Evolutionary conservation across 345 rosid genomes (phyloP), one percentile per base, ranked within the genome.

Genomic region (Rhodomyrtus tomentosa): DNA sequence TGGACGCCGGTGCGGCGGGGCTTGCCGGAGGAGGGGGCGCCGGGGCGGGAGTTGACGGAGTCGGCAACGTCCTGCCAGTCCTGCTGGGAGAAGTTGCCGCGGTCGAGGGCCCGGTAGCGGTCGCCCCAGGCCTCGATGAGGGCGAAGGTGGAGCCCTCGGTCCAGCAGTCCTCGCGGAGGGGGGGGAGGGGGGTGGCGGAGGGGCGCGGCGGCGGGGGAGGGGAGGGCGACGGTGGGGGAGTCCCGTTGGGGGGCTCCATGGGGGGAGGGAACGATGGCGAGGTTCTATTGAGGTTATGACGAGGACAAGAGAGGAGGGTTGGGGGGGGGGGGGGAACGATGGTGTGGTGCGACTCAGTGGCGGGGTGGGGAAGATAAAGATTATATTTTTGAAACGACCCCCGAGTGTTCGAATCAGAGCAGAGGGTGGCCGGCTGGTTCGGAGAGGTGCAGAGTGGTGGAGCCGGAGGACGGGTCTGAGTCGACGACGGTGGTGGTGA

Each of bases 111-210:
- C 12, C 92, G 55, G 89, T 91, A 95, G 7, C 98, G 96, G 72
- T 90, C 90, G 11, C 98, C 98, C 98, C 99, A 97, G 8, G 95
- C 95, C 82, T 94, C 94, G 83, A 97, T 90, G 48, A 97, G 91
- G 38, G 93, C 91, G 49, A 83, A 89, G 50, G 98, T 95, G 29
- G 98, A 98, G 58, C 86, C 95, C 80, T 94, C 98, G 85, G 93
- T 93, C 99, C 99, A 97, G 88, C 98, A 95, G 88, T 97, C 98
- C 84, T 95, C 99, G 50, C 98, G 91, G 85, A 93, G 86, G 42
- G 93, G 49, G 51, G 87, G 84, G 53, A 50, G 56, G 81, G 83
- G 84, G 87, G 86, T 82, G 89, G 83, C 14, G 84, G 56, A 76
- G 73, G 81, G 13, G 58, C 6, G 45, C 11, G 55, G 55, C 48